Conservation (phyloP, 495 filamentous ascomycete genomes). For the Penicillium bialowiezense region DNA sequence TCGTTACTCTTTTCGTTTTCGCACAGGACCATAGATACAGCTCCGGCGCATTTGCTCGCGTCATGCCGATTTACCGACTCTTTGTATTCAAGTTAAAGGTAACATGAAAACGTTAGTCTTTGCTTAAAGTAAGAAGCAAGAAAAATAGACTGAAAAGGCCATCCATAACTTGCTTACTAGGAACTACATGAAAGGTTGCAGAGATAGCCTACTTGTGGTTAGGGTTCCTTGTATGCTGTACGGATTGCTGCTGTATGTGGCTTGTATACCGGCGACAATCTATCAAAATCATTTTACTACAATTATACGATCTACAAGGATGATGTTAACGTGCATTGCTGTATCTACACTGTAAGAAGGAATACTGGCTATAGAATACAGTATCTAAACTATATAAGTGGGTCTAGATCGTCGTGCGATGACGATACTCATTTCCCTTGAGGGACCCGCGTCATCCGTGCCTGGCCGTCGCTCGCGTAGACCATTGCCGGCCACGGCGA, state of each 20-base stretch:
- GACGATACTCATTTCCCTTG: slow-evolving; percentile 28
- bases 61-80: neutral
- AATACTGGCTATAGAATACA: neutral
- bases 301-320: slow-evolving; percentile 10
- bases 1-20: neutral
- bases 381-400: slow-evolving; percentile 9
- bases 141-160: too few relatives aligned
- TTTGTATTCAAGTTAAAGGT: neutral
- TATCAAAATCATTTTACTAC: too few relatives aligned
- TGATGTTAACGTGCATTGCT: slow-evolving; percentile 5
- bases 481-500: too few relatives aligned
- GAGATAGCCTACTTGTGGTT: too few relatives aligned
- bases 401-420: slow-evolving; percentile 30
- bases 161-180: too few relatives aligned
- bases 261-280: too few relatives aligned
- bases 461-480: slow-evolving; percentile 11
- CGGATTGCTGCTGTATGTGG: too few relatives aligned
- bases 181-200: too few relatives aligned
- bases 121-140: too few relatives aligned
- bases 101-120: neutral
- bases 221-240: too few relatives aligned
- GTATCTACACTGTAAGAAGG: neutral
- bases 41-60: too few relatives aligned
- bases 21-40: too few relatives aligned
- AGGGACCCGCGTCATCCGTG: slow-evolving; percentile 24